These are phyloP conservation scores for Cardamine resedifolia DNA, from an alignment of 345 rosid species.

Conservation along the genomic window DNA sequence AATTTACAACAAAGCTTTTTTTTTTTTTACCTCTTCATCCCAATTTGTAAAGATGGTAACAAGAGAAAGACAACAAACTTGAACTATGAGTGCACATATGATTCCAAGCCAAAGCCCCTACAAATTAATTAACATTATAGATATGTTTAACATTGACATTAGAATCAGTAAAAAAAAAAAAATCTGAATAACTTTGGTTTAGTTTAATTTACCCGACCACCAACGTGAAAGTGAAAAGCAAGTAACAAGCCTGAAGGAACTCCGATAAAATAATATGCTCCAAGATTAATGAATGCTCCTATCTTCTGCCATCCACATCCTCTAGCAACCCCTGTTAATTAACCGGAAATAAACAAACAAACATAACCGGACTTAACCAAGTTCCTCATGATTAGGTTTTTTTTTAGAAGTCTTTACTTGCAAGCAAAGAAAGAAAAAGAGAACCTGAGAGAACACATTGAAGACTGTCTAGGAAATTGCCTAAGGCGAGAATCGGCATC, in stretches of 20 bases:
- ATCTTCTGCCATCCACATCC: conserved; percentile 60
- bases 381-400: background rate
- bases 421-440: conserved; percentile 5
- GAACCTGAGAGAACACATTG: conserved; percentile 41
- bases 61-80: conserved; percentile 32
- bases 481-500: conserved; percentile 36
- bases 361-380: conserved; percentile 15
- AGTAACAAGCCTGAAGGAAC: conserved; percentile 44
- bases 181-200: background rate
- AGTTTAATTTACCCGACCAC: conserved; percentile 38
- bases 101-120: conserved; percentile 45
- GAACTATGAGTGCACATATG: conserved; percentile 52
- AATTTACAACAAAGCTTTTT: background rate
- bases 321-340: conserved; percentile 47
- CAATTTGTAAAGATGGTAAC: conserved; percentile 29
- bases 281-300: conserved; percentile 49
- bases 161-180: background rate
- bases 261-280: conserved; percentile 51
- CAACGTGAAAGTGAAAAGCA: conserved; percentile 42
- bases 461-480: conserved; percentile 32
- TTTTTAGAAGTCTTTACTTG: background rate
- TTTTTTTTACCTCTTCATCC: conserved; percentile 35
- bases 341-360: background rate
- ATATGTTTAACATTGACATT: background rate
- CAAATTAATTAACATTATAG: background rate